Conservation (phyloP, 1,139 yeast species). For the Kazachstania sp. region DNA sequence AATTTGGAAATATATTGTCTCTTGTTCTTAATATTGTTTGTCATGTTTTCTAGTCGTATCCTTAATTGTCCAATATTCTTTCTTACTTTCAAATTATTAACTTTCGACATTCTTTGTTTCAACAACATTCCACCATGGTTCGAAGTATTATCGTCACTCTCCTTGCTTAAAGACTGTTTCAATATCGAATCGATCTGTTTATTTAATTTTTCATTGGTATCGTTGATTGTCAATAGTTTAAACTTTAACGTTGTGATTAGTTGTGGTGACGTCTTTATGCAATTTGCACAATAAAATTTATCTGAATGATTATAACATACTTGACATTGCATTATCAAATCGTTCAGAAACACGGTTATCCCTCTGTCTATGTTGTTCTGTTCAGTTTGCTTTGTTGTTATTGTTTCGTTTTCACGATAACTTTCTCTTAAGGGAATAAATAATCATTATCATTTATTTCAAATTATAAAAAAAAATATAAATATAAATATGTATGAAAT, state of each 20-base stretch:
- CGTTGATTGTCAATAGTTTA: conserved; percentile 12
- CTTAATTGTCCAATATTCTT: conserved; percentile 14
- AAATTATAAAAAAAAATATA: too few relatives aligned
- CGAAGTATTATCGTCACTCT: background rate
- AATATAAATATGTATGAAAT: too few relatives aligned
- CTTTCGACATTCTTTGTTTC: conserved; percentile 10
- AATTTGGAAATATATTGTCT: conserved; percentile 7
- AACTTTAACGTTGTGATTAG: conserved; percentile 15
- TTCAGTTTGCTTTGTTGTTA: background rate
- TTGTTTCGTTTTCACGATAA: background rate
- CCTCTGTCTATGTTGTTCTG: too few relatives aligned
- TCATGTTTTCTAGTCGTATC: conserved; percentile 11
- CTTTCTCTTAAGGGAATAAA: background rate
- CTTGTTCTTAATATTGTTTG: conserved; percentile 12
- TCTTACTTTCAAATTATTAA: conserved; percentile 16
- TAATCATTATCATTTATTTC: background rate
- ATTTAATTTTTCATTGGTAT: conserved; percentile 13
- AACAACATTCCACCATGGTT: background rate
- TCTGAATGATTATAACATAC: conserved; percentile 16
- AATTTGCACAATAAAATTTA: conserved; percentile 22
- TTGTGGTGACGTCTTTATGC: conserved; percentile 24
- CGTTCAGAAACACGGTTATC: background rate
- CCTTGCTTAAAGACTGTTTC: conserved; percentile 10
- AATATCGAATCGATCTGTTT: conserved; percentile 16
- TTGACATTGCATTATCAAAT: conserved; percentile 15